phyloP scores from a whole-genome alignment of 2,329 filamentous ascomycete genomes.

The Uncinocarpus reesii region DNA sequence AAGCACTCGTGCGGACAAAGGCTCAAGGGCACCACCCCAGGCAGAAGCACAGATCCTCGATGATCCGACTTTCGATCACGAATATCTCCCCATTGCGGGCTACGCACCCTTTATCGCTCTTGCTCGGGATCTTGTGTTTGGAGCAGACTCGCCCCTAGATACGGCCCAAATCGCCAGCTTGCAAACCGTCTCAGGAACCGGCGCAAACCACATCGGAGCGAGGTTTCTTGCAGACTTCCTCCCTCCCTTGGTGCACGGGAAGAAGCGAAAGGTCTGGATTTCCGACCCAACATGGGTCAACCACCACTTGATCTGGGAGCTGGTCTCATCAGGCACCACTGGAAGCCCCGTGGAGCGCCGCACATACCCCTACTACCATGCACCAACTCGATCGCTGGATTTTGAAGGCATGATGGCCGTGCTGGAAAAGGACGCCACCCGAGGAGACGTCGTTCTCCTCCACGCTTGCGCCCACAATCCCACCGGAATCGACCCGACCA shows the following conservation, averaged over 20 bases:
- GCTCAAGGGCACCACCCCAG: constrained; percentile 37
- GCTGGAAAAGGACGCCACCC: constrained; percentile 72
- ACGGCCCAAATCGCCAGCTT: constrained; percentile 51
- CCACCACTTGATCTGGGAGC: constrained; percentile 83
- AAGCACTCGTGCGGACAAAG: neutral
- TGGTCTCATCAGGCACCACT: constrained; percentile 46
- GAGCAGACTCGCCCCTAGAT: constrained; percentile 28
- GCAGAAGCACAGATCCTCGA: constrained; percentile 73
- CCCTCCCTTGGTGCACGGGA: constrained; percentile 36
- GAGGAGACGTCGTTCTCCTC: constrained; percentile 74
- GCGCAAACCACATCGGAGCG: constrained; percentile 82
- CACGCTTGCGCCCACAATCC: constrained; percentile 97
- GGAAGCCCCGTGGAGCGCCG: constrained; percentile 67
- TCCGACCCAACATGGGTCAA: constrained; percentile 96
- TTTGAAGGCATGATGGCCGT: constrained; percentile 59
- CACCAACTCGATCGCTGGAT: constrained; percentile 39
- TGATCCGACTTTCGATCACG: constrained; percentile 84
- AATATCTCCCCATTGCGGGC: constrained; percentile 92
- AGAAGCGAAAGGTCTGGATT: constrained; percentile 66
- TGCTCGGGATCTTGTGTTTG: constrained; percentile 78
- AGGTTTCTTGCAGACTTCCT: constrained; percentile 87
- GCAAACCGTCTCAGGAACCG: constrained; percentile 93
- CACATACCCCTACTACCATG: constrained; percentile 87
- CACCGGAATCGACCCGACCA: constrained; percentile 84
- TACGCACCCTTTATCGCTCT: constrained; percentile 72